Evolutionary conservation across 176 grass and related monocot species (phyloP).

Genomic region (Rhynchospora pubera): DNA sequence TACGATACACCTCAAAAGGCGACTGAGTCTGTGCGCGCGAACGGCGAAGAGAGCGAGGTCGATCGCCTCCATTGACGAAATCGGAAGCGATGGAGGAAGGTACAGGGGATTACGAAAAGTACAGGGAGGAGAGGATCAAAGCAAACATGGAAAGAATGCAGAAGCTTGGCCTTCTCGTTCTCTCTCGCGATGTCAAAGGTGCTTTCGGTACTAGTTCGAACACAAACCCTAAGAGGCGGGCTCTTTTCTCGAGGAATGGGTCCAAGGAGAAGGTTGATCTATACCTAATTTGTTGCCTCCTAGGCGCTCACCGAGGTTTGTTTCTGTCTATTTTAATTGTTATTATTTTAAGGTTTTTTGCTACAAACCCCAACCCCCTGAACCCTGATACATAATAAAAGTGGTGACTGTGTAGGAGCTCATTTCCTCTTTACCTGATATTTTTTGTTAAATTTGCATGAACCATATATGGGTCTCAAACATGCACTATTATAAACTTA

Average conservation of each 20-base stretch:
- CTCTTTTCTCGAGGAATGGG: slow-evolving; percentile 7
- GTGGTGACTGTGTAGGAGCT: background rate
- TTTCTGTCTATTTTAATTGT: background rate
- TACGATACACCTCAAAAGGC: background rate
- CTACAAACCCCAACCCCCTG: background rate
- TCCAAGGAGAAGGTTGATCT: slow-evolving; percentile 2
- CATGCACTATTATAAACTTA: background rate
- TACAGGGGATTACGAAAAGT: slow-evolving; percentile 37
- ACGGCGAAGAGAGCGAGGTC: background rate
- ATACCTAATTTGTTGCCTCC: background rate
- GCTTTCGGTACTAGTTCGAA: background rate
- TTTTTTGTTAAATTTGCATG: background rate
- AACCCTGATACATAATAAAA: background rate
- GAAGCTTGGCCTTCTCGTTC: slow-evolving; percentile 52
- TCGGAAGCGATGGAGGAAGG: background rate
- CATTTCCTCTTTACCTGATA: background rate
- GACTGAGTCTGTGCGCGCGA: background rate
- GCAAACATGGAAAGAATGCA: slow-evolving; percentile 76
- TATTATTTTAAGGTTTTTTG: background rate
- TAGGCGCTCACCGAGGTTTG: slow-evolving; percentile 47
- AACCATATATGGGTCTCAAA: background rate
- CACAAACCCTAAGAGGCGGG: background rate
- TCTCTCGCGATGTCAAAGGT: slow-evolving; percentile 34
- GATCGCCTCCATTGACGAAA: background rate
- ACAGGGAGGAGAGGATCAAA: slow-evolving; percentile 59